phyloP scores from a whole-genome alignment of 1,284 basidiomycete genomes.

The Trametes hirsuta region DNA sequence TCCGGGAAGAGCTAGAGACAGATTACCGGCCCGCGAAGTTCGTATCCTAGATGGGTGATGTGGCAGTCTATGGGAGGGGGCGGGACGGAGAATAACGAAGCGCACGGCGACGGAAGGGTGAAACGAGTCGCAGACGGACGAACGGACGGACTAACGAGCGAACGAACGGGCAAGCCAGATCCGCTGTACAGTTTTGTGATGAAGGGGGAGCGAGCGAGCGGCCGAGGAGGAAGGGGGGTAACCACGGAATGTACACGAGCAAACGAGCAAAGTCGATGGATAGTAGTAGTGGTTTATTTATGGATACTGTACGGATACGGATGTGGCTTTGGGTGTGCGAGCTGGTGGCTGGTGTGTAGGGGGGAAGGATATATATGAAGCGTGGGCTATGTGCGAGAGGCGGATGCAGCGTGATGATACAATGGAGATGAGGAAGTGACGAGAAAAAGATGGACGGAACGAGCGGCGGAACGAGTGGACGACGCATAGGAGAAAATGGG shows the following conservation, averaged over 20 bases:
- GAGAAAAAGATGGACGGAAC: slow-evolving; percentile 6
- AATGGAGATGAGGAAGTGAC: slow-evolving; percentile 3
- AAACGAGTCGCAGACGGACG: not conserved
- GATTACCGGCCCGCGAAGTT: slow-evolving; percentile 8
- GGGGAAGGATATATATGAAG: slow-evolving; percentile 16
- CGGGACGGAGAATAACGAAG: not conserved
- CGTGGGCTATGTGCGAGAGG: slow-evolving; percentile 19
- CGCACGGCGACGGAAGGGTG: not conserved
- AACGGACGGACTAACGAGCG: not conserved
- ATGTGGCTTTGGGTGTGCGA: not conserved
- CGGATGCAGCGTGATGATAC: slow-evolving; percentile 20
- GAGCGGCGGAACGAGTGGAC: slow-evolving; percentile 21
- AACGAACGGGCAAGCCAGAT: not conserved
- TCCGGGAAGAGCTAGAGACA: not conserved
- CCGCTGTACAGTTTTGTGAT: not conserved
- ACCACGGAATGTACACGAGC: slow-evolving; percentile 19
- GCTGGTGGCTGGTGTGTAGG: not conserved
- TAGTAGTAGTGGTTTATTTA: slow-evolving; percentile 18
- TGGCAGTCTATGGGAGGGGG: slow-evolving; percentile 13
- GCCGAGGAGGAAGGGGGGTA: not conserved
- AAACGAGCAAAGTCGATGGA: slow-evolving; percentile 15
- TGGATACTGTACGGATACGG: slow-evolving; percentile 24
- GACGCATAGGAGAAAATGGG: slow-evolving; percentile 9
- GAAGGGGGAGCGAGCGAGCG: not conserved
- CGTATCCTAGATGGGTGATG: slow-evolving; percentile 19